Evolutionary conservation across 1,284 basidiomycete species (phyloP), one percentile per base, ranked within the genome.

Genomic region (Athelia psychrophila): DNA sequence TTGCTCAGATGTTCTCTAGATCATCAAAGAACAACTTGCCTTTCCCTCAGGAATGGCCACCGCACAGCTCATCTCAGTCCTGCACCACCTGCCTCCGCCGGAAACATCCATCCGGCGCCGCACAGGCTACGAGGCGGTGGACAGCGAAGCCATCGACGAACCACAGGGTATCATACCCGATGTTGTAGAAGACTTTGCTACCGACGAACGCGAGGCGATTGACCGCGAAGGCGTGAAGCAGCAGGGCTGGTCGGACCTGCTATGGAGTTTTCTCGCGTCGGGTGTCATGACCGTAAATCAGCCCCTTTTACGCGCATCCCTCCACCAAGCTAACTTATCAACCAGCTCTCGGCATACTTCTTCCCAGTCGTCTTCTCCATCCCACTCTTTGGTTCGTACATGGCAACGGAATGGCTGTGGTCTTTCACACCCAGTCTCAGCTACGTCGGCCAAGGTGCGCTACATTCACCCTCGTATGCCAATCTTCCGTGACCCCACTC

Each of bases 31-130:
- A 66, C 87, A 96, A 66, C 82, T 98, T 15, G 78, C 91, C 1
- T 98, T 98, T 60, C 95, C 95, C 0, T 94, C 91, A 0, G 96
- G 96, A 20, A 97, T 91, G n/a, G 95, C 95, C 0, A 98, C 95
- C 0, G 96, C 95, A 1, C 95, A 98, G 63, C 78, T 98, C 18
- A 94, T 98, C 46, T 88, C 92, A 1, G 90, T 98, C 10, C 77
- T 98, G n/a, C 94, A 98, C 62, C 69, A 81, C 55, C 67, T 87
- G 47, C 88, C 89, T 2, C 81, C 82, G 30, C 83, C 83, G 18
- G 78, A 82, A 23, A 77, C 79, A 1, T 69, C 70, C 8, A 49
- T 82, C n/a, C 75, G 76, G 25, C 78, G 66, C 49, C 78, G 86
- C 46, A 62, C 64, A 38, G 86, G 83, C 15, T 89, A 89, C 60